Base-by-base conservation (phyloP, 2,329 filamentous ascomycete species). In the Clarireedia homoeocarpa region DNA sequence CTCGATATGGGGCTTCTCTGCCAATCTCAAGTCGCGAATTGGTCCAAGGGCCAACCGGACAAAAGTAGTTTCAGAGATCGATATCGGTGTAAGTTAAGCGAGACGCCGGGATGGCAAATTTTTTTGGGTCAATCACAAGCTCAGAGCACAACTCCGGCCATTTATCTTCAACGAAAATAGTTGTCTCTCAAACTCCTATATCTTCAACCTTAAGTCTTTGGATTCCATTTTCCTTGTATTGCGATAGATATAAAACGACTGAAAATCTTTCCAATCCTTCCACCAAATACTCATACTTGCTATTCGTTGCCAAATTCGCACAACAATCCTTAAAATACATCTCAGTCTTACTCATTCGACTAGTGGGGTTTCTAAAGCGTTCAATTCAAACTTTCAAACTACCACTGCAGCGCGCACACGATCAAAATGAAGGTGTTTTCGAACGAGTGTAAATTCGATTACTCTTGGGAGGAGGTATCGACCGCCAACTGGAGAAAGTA, bases 401-500 rank as follows among this genome's bases (percentile, higher is more conserved):
- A 53, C 3, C 39, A 36, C 42, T 34, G 17, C 42, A n/a, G 24
- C 15, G 17, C 23, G 53, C 62, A 65, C 65, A 64, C 65, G 62
- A 65, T 53, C 61, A 61, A 75, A 52, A 97, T 99, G 94, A 96
- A 95, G 81, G 89, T 97, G 74, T 97, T 97, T 70, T 89, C 89
- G 65, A 95, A 90, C 68, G 78, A 79, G 40, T 89, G 90, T 74
- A 91, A 90, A 59, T 99, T 95, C 75, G 82, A 96, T 76, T 99
- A 99, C 79, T 95, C 92, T 47, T 99, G 94, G 94, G 90, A 96
- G 69, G 92, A 97, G 73, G 94, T 99, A 38, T 96, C 91, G 26
- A 91, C 90, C 14, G 91, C 89, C 71, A 99, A 99, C 80, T 99
- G 94, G 94, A 87, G 85, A 66, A 99, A 99, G 74, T 99, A 99